phyloP scores from a whole-genome alignment of 306 rosid genomes.

The Pterocarpus macrocarpus region DNA sequence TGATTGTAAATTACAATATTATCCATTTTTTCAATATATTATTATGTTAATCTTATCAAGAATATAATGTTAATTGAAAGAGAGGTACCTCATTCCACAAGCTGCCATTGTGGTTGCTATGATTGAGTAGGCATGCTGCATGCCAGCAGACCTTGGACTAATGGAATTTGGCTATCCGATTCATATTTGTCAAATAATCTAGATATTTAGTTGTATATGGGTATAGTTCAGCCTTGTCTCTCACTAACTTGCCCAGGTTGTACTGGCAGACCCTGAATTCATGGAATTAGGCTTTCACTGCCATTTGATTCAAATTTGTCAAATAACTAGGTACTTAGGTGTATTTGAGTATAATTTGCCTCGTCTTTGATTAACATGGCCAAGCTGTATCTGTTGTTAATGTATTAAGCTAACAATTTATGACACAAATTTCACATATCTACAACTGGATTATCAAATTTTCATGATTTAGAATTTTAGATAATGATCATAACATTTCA shows the following conservation, averaged over 20 bases:
- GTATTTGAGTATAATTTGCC: slow-evolving; percentile 14
- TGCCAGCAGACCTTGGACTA: slow-evolving; percentile 4
- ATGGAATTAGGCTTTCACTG: background rate
- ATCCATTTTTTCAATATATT: background rate
- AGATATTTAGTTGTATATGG: background rate
- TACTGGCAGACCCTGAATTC: background rate
- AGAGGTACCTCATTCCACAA: background rate
- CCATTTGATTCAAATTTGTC: background rate
- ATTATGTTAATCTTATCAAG: background rate
- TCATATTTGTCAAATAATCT: slow-evolving; percentile 12
- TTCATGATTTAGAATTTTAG: slow-evolving; percentile 5
- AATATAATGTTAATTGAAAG: background rate
- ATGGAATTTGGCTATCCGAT: background rate
- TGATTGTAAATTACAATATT: slow-evolving; percentile 3
- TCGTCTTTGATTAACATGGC: background rate
- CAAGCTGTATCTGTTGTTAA: background rate
- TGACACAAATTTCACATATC: slow-evolving; percentile 10
- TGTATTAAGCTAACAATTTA: background rate
- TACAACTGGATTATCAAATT: background rate
- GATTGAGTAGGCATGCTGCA: background rate
- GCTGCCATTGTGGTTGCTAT: slow-evolving; percentile 9
- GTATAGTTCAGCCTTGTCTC: background rate
- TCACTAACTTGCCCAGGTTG: background rate
- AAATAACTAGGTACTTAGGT: background rate
- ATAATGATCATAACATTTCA: slow-evolving; percentile 19